A percentile compares a stretch with the other conserved stretches of the same genome.
Evolutionary conservation across 805 yeast species (phyloP).

Genomic region (Spathaspora arborariae): DNA sequence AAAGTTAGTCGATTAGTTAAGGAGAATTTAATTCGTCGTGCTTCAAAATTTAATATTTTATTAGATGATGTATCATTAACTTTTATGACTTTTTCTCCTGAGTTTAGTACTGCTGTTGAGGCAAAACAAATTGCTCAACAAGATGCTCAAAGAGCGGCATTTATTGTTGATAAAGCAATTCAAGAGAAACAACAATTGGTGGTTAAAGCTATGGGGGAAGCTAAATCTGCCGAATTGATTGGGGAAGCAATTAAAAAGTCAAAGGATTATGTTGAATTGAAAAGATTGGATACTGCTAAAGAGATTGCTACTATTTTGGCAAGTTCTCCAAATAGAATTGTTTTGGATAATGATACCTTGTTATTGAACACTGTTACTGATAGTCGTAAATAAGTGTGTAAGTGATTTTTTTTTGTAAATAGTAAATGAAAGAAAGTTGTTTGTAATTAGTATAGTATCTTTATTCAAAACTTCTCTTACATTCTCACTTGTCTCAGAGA

Average conservation of each 20-base stretch:
- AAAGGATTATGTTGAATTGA: constrained; percentile 92
- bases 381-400: constrained; percentile 45
- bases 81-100: constrained; percentile 96
- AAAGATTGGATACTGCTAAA: constrained; percentile 94
- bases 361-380: constrained; percentile 86
- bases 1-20: constrained; percentile 87
- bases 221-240: constrained; percentile 93
- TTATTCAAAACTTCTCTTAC: too few species aligned
- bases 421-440: too few species aligned
- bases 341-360: constrained; percentile 88
- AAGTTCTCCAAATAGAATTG: constrained; percentile 83
- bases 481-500: too few species aligned
- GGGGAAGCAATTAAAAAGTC: constrained; percentile 99
- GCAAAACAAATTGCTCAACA: constrained; percentile 99
- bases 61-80: constrained; percentile 97
- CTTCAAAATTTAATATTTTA: constrained; percentile 78
- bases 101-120: constrained; percentile 95
- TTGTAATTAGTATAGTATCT: too few species aligned
- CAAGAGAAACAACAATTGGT: constrained; percentile 97
- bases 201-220: constrained; percentile 98
- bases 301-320: constrained; percentile 88
- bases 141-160: constrained; percentile 98
- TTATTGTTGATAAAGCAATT: constrained; percentile 91
- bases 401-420: constrained; percentile 5
- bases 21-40: constrained; percentile 88